Base-by-base conservation (phyloP, 805 yeast genomes). In the Pichia deserticola region DNA sequence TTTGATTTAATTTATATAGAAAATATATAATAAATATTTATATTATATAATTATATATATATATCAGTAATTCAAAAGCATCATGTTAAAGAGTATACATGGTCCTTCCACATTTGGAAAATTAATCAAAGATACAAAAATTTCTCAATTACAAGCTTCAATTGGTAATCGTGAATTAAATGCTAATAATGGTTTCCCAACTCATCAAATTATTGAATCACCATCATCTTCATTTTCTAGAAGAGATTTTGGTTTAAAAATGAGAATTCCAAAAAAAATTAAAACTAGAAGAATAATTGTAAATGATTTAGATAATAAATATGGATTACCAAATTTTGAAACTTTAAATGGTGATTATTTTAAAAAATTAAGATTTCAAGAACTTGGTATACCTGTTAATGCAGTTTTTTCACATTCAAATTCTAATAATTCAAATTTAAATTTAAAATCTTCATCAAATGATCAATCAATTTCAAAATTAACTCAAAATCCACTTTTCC, bases 201-300 rank as follows among this genome's bases (percentile, higher is more conserved):
- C 86, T 0, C 89, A 83, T 60, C 95, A 86, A 63, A 73, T 84
- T 40, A 74, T 87, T 38, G 83, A 77, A 64, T 81, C 93, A 0
- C 81, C 86, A 46, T 78, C 81, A 44, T 73, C 85, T 7, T 75
- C 84, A 44, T 76, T 82, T 42, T 63, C 73, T 12, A 73, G 87
- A 66, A 82, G 84, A 53, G 86, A 86, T 65, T 87, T 78, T 74
- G 96, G 96, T 59, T 66, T 87, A 52, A 87, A 87, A 61, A 71
- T 82, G 42, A 71, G 85, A 25, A 68, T 87, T 43, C 96, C 96
- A 4, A 70, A 71, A 37, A 81, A 78, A 57, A 63, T 78, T 42
- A 80, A 79, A 39, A 70, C 79, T 15, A 75, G 82, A 39, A 79
- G 78, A 61, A 71, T 87, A 41, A 79, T 82, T 8, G 73, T 74